phyloP scores from a whole-genome alignment of 345 rosid species.

The Abelmoschus esculentus region DNA sequence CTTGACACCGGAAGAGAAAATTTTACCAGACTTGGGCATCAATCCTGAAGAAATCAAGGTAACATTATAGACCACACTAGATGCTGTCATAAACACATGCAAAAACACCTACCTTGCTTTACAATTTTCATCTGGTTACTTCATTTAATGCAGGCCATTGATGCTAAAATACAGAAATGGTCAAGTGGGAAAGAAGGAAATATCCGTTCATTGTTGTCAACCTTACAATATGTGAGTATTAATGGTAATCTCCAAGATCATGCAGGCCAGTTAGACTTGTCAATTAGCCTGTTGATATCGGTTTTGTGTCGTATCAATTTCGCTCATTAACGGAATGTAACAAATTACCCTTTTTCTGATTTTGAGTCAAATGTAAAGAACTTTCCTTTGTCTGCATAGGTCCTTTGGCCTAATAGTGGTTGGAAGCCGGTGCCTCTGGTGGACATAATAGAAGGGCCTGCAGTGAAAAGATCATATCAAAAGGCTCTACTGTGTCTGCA shows the following conservation, averaged over 20 bases:
- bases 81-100: not conserved
- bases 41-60: conserved; percentile 47
- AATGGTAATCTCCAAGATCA: not conserved
- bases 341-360: no score
- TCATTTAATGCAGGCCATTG: conserved; percentile 41
- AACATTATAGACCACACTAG: conserved; percentile 8
- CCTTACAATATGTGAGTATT: conserved; percentile 74
- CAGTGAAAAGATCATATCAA: conserved; percentile 81
- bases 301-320: no score
- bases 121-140: conserved; percentile 2
- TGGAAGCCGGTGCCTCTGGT: conserved; percentile 87
- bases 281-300: no score
- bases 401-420: conserved; percentile 82
- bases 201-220: conserved; percentile 84
- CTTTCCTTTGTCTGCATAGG: conserved; percentile 33
- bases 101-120: not conserved
- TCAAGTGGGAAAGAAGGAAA: conserved; percentile 75
- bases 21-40: conserved; percentile 17
- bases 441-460: conserved; percentile 75
- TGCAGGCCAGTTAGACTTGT: no score
- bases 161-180: conserved; percentile 66
- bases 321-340: no score
- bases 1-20: conserved; percentile 35
- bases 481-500: conserved; percentile 80
- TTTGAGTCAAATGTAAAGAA: no score